Base-by-base conservation (phyloP, 129 eudicot species). In the Silybum marianum region DNA sequence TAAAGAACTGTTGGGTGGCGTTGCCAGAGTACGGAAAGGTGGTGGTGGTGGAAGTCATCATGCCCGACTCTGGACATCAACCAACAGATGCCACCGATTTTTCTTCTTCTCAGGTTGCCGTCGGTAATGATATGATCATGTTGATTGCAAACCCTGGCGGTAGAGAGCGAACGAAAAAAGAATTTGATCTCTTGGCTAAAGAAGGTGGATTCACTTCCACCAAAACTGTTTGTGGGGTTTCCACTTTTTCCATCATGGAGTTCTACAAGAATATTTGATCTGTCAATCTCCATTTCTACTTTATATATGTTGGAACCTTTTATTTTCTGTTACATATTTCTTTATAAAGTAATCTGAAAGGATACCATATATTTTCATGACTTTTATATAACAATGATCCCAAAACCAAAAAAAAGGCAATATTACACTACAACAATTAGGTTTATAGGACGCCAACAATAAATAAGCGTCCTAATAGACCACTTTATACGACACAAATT, bases 131-230 rank as follows among this genome's bases (percentile, higher is more conserved):
- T 71, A 44, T 88, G 75, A 6, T 78, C 21, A 78, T 81, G 88
- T 36, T 85, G 80, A 78, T 81, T 38, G 82, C 82, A 44, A 82
- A 78, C 69, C 90, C 86, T 34, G 77, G 84, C 46, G 90, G 88
- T 16, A 87, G 75, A 81, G 86, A 81, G 63, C 85, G 90, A 38
- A 81, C 90, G 0, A 18, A 70, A 26, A 81, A 69, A 60, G 88
- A 88, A 71, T 88, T 60, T 54, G 6, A 74, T 5, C 10, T 32
- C 2, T 78, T 87, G 78, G 90, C 84, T 5, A 81, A 77, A 69
- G 81, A 82, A 63, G 88, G 82, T 0, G 86, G 90, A 54, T 85
- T 85, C 42, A 22, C 65, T 75, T 34, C 75, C 7, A 4, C 72
- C 28, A 48, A 77, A 42, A 24, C 76, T 70, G 46, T 65, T 71